phyloP scores from a whole-genome alignment of 2,329 filamentous ascomycete species.

The Neopestalotiopsis sp. region DNA sequence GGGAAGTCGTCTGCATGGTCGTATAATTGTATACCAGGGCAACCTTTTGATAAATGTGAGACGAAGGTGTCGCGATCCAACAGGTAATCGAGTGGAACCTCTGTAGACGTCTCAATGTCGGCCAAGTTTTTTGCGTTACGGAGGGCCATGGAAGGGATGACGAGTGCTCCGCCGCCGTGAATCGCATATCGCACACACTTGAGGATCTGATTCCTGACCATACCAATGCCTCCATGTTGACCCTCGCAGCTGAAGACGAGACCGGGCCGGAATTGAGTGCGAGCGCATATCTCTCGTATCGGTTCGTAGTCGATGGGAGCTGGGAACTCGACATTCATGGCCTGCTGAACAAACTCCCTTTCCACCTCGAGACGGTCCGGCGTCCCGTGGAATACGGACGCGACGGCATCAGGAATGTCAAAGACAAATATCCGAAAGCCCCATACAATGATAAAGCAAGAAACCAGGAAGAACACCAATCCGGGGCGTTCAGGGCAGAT shows the following conservation, averaged over 20 bases:
- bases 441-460: constrained; percentile 23
- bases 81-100: constrained; percentile 37
- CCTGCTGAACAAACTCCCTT: constrained; percentile 30
- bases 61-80: constrained; percentile 35
- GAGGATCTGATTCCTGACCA: constrained; percentile 46
- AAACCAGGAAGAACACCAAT: constrained; percentile 20
- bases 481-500: constrained; percentile 19
- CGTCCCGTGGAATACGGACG: constrained; percentile 20
- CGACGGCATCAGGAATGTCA: constrained; percentile 20
- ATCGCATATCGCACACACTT: constrained; percentile 48
- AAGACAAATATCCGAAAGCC: constrained; percentile 22
- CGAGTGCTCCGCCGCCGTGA: constrained; percentile 40
- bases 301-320: constrained; percentile 40
- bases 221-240: constrained; percentile 44
- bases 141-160: constrained; percentile 42
- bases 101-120: constrained; percentile 36
- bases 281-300: constrained; percentile 39
- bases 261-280: constrained; percentile 38
- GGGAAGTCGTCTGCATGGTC: constrained; percentile 36
- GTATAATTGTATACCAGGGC: constrained; percentile 36
- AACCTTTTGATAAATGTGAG: constrained; percentile 30
- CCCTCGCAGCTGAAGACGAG: constrained; percentile 46
- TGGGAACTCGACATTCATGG: constrained; percentile 41
- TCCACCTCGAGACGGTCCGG: constrained; percentile 23
- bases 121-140: constrained; percentile 38